phyloP scores from a whole-genome alignment of 2,329 filamentous ascomycete species.

The Didymella sp. region DNA sequence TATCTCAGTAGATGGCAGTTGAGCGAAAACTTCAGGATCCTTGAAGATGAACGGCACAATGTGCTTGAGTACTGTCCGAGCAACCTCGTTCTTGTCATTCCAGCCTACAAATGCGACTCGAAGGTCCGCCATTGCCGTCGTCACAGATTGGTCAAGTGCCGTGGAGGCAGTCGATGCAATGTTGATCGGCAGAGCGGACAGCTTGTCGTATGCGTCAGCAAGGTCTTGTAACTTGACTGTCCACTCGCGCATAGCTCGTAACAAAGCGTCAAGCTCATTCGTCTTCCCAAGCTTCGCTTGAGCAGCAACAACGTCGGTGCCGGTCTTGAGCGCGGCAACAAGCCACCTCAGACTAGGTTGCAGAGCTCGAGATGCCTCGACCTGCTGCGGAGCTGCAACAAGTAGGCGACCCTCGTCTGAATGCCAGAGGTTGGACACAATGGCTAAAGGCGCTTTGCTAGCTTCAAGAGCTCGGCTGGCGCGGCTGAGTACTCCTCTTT shows the following conservation, averaged over 20 bases:
- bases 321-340: conserved; percentile 70
- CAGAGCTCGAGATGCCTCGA: conserved; percentile 19
- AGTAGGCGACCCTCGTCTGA: conserved; percentile 17
- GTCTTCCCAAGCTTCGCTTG: conserved; percentile 70
- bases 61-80: conserved; percentile 60
- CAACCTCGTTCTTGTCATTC: conserved; percentile 33
- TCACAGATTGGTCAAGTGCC: conserved; percentile 23
- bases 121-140: conserved; percentile 25
- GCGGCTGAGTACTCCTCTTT: conserved; percentile 58
- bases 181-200: conserved; percentile 39
- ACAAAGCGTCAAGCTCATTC: conserved; percentile 35
- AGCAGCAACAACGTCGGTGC: conserved; percentile 66
- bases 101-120: conserved; percentile 26
- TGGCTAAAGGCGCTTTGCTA: conserved; percentile 48
- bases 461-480: conserved; percentile 44
- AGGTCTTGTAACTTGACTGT: conserved; percentile 26
- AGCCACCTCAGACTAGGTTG: conserved; percentile 63
- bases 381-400: conserved; percentile 28
- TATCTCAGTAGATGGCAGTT: conserved; percentile 5
- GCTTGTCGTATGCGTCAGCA: conserved; percentile 22
- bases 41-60: conserved; percentile 68
- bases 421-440: conserved; percentile 42
- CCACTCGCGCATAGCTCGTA: conserved; percentile 37
- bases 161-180: conserved; percentile 32
- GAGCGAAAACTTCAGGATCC: conserved; percentile 10